Evolutionary conservation across 441 rosid species (phyloP).

Genomic region (Viola pubescens): DNA sequence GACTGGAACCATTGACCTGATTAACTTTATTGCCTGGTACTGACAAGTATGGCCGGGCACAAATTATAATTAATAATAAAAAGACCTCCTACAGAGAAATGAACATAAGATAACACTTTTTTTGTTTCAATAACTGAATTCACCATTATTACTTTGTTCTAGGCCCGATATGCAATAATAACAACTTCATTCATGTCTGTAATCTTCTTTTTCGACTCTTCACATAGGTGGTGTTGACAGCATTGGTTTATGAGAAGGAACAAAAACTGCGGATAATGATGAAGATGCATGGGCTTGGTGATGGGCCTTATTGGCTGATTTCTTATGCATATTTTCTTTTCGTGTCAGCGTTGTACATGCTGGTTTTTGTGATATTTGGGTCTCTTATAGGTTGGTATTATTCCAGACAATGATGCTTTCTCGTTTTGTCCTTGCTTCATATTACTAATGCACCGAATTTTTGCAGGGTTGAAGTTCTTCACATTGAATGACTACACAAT

Average conservation of each 20-base stretch:
- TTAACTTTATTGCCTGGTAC: too few relatives aligned
- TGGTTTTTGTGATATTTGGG: conserved; percentile 73
- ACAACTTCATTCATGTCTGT: not conserved
- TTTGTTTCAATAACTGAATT: too few relatives aligned
- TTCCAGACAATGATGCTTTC: conserved; percentile 8
- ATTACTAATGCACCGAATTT: conserved; percentile 17
- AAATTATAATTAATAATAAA: too few relatives aligned
- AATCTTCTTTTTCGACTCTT: not conserved
- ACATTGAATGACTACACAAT: conserved; percentile 70
- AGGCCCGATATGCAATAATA: too few relatives aligned
- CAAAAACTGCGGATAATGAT: conserved; percentile 82
- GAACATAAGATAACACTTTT: too few relatives aligned
- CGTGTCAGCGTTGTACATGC: conserved; percentile 62
- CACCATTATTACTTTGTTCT: too few relatives aligned
- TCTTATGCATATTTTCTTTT: conserved; percentile 78
- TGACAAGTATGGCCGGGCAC: too few relatives aligned
- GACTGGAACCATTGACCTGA: not conserved
- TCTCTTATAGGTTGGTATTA: conserved; percentile 81
- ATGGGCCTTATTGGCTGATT: conserved; percentile 92
- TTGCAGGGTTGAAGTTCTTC: conserved; percentile 81
- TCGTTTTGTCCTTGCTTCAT: conserved; percentile 17
- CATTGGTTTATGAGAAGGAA: conserved; percentile 83
- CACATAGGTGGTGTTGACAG: conserved; percentile 60
- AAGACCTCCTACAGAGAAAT: too few relatives aligned
- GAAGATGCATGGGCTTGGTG: conserved; percentile 99